Evolutionary conservation across 2,329 filamentous ascomycete genomes (phyloP).

Genomic region (Fusarium lateritium): DNA sequence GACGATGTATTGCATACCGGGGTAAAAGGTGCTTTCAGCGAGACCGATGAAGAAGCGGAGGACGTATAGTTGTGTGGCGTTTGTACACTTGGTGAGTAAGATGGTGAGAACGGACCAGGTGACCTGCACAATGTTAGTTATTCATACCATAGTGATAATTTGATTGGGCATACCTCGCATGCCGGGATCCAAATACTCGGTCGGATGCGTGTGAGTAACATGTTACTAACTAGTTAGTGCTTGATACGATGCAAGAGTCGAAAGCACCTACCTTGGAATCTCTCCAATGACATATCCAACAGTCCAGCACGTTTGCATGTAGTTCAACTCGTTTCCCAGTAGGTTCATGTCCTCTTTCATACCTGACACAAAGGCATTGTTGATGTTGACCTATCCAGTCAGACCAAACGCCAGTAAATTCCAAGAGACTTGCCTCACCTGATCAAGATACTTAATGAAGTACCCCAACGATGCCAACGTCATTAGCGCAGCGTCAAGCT

Average conservation of each 20-base stretch:
- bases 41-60: slow-evolving; percentile 63
- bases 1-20: slow-evolving; percentile 58
- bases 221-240: slow-evolving; percentile 42
- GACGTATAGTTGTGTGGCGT: slow-evolving; percentile 55
- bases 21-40: slow-evolving; percentile 57
- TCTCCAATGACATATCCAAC: slow-evolving; percentile 70
- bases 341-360: slow-evolving; percentile 68
- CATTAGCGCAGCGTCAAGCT: slow-evolving; percentile 59
- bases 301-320: slow-evolving; percentile 68
- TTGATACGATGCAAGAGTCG: rapidly evolving
- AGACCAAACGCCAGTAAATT: neutral
- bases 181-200: slow-evolving; percentile 59
- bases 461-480: slow-evolving; percentile 56
- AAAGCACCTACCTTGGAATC: slow-evolving; percentile 48
- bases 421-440: slow-evolving; percentile 31
- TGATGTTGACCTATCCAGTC: slow-evolving; percentile 42
- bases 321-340: slow-evolving; percentile 63
- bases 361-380: slow-evolving; percentile 53
- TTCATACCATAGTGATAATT: too few relatives aligned
- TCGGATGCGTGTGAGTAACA: slow-evolving; percentile 57
- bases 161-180: slow-evolving; percentile 46
- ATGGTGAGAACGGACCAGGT: slow-evolving; percentile 53
- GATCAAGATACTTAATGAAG: slow-evolving; percentile 58
- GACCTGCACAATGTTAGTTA: slow-evolving; percentile 36
- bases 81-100: slow-evolving; percentile 44